Conservation (phyloP, 1,284 basidiomycete genomes). For the Acaromyces ingoldii region DNA sequence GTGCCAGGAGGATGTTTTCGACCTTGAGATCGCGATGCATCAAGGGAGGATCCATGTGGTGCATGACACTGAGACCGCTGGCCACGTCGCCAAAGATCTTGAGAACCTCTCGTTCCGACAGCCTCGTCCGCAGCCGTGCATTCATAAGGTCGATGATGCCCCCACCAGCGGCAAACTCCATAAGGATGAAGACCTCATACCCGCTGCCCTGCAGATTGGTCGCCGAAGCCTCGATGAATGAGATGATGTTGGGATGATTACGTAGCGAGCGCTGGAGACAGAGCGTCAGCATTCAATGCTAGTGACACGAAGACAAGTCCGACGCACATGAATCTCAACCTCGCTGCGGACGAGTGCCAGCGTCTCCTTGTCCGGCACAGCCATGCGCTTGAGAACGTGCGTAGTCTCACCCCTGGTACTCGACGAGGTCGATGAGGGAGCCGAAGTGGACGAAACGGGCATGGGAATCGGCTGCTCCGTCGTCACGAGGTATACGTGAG, state of each 20-base stretch:
- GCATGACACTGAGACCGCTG: slow-evolving; percentile 62
- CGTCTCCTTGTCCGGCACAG: slow-evolving; percentile 81
- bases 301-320: neutral
- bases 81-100: slow-evolving; percentile 69
- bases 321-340: slow-evolving; percentile 91
- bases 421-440: slow-evolving; percentile 1
- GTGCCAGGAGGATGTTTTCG: slow-evolving; percentile 84
- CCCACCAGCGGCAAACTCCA: slow-evolving; percentile 90
- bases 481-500: slow-evolving; percentile 92
- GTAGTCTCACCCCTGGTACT: slow-evolving; percentile 59
- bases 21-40: slow-evolving; percentile 92
- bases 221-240: slow-evolving; percentile 78
- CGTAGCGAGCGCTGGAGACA: neutral
- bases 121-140: slow-evolving; percentile 79
- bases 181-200: slow-evolving; percentile 96
- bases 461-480: slow-evolving; percentile 69
- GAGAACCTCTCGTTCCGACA: slow-evolving; percentile 91
- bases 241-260: slow-evolving; percentile 78
- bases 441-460: slow-evolving; percentile 30
- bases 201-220: slow-evolving; percentile 59
- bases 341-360: slow-evolving; percentile 94
- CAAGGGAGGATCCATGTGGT: slow-evolving; percentile 75
- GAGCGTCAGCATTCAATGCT: neutral
- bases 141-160: slow-evolving; percentile 99
- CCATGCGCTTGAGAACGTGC: slow-evolving; percentile 95